Percentiles rank a stretch among this genome's conserved stretches.
Conservation (phyloP, 768 basidiomycete species). For the Pleurotus citrinopileatus region DNA sequence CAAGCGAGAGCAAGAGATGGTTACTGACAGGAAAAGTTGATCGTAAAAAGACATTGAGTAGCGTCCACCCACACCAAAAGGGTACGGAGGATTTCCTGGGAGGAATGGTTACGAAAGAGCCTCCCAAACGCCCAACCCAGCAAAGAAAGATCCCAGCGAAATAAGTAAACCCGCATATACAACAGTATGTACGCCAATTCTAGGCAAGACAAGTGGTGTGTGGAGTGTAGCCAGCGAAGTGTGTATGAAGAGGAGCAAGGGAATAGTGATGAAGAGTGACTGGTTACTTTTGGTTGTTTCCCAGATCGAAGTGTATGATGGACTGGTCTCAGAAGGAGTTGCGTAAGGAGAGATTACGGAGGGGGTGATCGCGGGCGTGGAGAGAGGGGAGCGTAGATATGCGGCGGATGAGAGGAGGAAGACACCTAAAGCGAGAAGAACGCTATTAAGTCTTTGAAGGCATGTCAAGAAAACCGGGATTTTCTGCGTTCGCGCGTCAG, state of each 20-base stretch:
- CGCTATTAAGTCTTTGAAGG: constrained; percentile 72
- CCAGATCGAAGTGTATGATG: constrained; percentile 7
- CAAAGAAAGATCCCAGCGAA: constrained; percentile 67
- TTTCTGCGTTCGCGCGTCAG: constrained; percentile 23
- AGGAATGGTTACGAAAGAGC: constrained; percentile 58
- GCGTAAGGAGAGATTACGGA: constrained; percentile 17
- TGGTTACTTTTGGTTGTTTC: constrained; percentile 27
- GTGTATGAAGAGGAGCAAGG: constrained; percentile 46
- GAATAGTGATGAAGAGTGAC: constrained; percentile 37
- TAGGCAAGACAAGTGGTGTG: constrained; percentile 63
- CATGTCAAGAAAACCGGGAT: constrained; percentile 80
- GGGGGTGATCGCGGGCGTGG: constrained; percentile 15
- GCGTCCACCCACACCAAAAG: no score
- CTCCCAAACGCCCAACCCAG: constrained; percentile 72
- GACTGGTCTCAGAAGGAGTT: not conserved
- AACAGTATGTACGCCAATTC: constrained; percentile 72
- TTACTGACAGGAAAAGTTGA: no score
- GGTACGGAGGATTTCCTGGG: no score
- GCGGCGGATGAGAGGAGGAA: constrained; percentile 59
- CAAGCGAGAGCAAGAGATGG: no score
- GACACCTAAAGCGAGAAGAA: constrained; percentile 67
- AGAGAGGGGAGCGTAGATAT: constrained; percentile 52
- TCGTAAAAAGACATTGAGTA: no score
- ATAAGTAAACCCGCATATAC: constrained; percentile 70
- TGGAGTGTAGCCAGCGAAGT: constrained; percentile 59